Percentiles rank a stretch among this genome's conserved stretches.
Conservation (phyloP, 495 filamentous ascomycete species). For the Ascodesmis nigricans region DNA sequence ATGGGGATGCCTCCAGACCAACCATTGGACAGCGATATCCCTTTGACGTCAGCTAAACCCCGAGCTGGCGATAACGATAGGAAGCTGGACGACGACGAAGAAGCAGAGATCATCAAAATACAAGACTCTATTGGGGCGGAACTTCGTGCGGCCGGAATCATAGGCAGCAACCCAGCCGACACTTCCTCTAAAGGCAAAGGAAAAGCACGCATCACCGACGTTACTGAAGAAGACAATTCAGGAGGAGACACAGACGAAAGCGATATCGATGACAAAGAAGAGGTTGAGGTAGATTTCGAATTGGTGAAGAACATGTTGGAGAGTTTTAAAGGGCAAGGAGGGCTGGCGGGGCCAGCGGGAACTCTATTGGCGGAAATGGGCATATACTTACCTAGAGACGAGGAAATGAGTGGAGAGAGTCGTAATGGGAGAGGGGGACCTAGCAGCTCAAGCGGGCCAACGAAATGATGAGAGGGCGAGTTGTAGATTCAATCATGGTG, state of each 20-base stretch:
- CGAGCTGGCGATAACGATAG: no score
- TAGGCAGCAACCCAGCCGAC: constrained; percentile 8
- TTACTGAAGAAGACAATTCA: no score
- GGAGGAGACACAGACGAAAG: neutral
- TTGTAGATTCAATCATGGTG: no score
- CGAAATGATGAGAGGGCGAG: no score
- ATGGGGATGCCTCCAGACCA: constrained; percentile 47
- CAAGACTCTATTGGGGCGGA: constrained; percentile 65
- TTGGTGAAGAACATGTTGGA: constrained; percentile 81
- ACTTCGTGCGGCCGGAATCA: constrained; percentile 49
- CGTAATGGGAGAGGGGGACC: no score
- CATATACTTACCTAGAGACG: constrained; percentile 55
- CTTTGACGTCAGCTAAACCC: constrained; percentile 12
- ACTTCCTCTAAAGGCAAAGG: no score
- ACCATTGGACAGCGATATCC: neutral
- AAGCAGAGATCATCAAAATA: constrained; percentile 43
- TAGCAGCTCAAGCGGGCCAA: no score
- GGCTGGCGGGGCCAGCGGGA: constrained; percentile 60
- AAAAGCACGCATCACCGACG: no score
- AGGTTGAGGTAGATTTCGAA: constrained; percentile 23
- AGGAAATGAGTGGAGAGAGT: no score
- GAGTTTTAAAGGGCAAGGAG: constrained; percentile 71
- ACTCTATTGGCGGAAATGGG: constrained; percentile 76
- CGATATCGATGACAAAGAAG: constrained; percentile 3
- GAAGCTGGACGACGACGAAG: constrained; percentile 23